Conservation (phyloP, 75 land plant species). For the Pseudotsuga menziesii region DNA sequence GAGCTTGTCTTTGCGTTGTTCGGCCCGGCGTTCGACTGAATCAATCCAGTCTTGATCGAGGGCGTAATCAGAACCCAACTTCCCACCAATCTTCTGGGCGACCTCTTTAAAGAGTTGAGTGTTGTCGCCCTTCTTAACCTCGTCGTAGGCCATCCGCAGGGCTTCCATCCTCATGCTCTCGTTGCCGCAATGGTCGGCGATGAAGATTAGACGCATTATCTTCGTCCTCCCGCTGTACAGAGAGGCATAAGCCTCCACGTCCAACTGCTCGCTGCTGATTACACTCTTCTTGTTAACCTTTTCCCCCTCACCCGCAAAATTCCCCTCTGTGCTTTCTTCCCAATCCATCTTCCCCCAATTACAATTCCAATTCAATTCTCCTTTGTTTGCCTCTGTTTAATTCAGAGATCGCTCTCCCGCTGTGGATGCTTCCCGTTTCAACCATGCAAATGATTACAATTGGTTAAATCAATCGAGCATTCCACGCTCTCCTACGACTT, state of each 20-base stretch:
- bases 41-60: conserved; percentile 76
- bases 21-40: conserved; percentile 65
- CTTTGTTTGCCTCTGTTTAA: too few relatives aligned
- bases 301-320: conserved; percentile 8
- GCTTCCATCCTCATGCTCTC: conserved; percentile 71
- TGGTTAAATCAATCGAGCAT: too few relatives aligned
- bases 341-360: conserved; percentile 15
- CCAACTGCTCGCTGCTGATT: conserved; percentile 65
- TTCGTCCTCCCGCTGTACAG: conserved; percentile 84
- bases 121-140: conserved; percentile 87
- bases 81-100: conserved; percentile 67
- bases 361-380: too few relatives aligned
- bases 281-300: conserved; percentile 13
- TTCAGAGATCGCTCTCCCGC: too few relatives aligned
- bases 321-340: conserved; percentile 32
- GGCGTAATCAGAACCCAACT: conserved; percentile 31
- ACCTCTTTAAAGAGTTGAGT: conserved; percentile 65
- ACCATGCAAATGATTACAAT: too few relatives aligned
- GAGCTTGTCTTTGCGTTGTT: conserved; percentile 75
- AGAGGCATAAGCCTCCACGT: conserved; percentile 86
- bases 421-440: too few relatives aligned
- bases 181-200: conserved; percentile 65
- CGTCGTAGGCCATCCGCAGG: conserved; percentile 85
- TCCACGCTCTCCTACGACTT: too few relatives aligned
- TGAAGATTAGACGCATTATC: conserved; percentile 65